Evolutionary conservation across 257 asterid genomes (phyloP), one percentile per base, ranked within the genome.

Genomic region (Forsythia suspensa): DNA sequence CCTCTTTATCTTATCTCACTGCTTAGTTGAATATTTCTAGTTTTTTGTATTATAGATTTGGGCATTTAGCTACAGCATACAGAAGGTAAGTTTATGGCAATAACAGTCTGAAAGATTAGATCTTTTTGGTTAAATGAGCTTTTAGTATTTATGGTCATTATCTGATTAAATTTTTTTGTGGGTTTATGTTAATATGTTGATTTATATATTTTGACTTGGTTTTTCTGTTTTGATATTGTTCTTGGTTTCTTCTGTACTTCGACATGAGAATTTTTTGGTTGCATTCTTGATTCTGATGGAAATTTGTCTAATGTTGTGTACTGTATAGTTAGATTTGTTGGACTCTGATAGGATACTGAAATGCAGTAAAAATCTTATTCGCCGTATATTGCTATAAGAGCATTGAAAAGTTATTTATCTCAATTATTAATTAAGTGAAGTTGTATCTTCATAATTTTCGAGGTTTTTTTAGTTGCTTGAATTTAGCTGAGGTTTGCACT

Each of bases 41-140:
- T n/a, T 41, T 66, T n/a, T 24, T 29, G 66, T 76, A 72, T 74
- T 72, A 21, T 51, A 79, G 80, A 77, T 86, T 29, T 29, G 34
- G 1, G 34, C 34, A 29, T 29, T 87, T 88, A 84, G 85, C 82
- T 85, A 70, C 11, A 61, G 65, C 84, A 81, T 85, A 70, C 11
- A 61, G 65, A 77, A 84, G 76, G 87, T 57, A 9, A 8, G 66
- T 57, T n/a, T 57, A n/a, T 48, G 88, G 80, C 74, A 77, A 76
- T 79, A n/a, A 57, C 29, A 38, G 65, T n/a, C 21, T 43, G 74
- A 63, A 57, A 77, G 81, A 66, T 81, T 76, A 8, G 73, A 79
- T 80, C 86, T 74, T 79, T 51, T 72, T 34, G 72, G 75, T 11
- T 57, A 57, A 55, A 42, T 63, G 61, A 48, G 46, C 20, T 48